Evolutionary conservation across 2,329 filamentous ascomycete species (phyloP), one percentile per base, ranked within the genome.

Genomic region (Fusarium scirpi): DNA sequence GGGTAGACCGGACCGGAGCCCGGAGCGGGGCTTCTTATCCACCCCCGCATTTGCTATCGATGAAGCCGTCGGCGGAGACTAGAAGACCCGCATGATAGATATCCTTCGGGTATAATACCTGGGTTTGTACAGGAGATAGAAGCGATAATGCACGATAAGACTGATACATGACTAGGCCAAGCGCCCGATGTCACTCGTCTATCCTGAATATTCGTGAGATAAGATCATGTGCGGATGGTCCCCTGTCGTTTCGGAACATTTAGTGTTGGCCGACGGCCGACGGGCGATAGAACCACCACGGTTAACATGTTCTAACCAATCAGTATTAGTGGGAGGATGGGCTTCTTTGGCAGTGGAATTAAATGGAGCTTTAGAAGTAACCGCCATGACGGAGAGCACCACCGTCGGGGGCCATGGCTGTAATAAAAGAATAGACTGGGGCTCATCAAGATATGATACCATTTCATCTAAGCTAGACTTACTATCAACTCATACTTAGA

Each of bases 31-130:
- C 27, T 24, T 34, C 32, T 62, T 62, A 63, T 63, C 59, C 59
- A 64, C 61, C 61, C 59, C 61, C 61, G 61, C 58, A 64, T 58
- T 64, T 16, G 29, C 22, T 44, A 43, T 22, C 32, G 22, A 4
- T 11, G 34, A 38, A 47, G 29, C 61, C 49, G 61, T 63, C 43
- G 58, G 48, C 49, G 43, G 61, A 64, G 38, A 10, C 2, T 4
- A 12, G 4, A 11, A n/a, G n/a, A 41, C 22, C 32, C 29, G 27
- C 61, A 38, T 18, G 34, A 47, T 27, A n/a, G 13, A 32, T 20
- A 15, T n/a, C 10, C 10, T 8, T 9, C 15, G 38, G 56, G 41
- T 27, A 58, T 40, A 16, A 18, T 60, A 22, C 16, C 13, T 25
- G 34, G 32, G 16, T 27, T 40, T 38, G 34, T 38, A n/a, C 5